A percentile compares a stretch with the other conserved stretches of the same genome.
phyloP scores from a whole-genome alignment of 2,329 filamentous ascomycete genomes.

The Penicillium janthinellum region DNA sequence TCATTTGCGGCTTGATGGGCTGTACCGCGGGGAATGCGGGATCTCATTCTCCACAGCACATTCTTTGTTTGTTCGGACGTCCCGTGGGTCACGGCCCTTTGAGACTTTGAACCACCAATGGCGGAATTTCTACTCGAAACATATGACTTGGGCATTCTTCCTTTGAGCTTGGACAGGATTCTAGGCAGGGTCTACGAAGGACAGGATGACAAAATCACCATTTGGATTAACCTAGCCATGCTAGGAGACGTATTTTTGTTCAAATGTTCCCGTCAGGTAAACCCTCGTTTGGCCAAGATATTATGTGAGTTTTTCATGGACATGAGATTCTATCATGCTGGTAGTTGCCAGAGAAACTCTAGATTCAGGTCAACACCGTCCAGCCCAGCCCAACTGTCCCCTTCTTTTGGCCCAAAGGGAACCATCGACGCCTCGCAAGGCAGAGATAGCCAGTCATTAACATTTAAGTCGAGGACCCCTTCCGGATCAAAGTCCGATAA shows the following conservation, averaged over 20 bases:
- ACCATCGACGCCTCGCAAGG: conserved; percentile 33
- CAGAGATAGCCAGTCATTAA: conserved; percentile 30
- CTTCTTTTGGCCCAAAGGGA: conserved; percentile 26
- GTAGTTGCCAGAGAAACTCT: conserved; percentile 36
- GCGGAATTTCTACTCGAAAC: not conserved
- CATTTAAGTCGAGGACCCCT: conserved; percentile 1
- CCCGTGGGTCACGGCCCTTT: not conserved
- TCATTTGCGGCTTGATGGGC: not conserved
- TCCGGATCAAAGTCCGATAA: conserved; percentile 1
- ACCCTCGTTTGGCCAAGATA: too few species aligned
- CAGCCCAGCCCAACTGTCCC: conserved; percentile 21
- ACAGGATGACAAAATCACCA: too few species aligned
- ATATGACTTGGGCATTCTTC: too few species aligned
- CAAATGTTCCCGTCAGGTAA: too few species aligned
- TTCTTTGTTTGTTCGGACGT: not conserved
- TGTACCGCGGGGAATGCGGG: not conserved
- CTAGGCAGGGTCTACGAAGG: too few species aligned
- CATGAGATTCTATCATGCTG: conserved; percentile 8
- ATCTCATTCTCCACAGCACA: not conserved
- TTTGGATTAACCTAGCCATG: too few species aligned
- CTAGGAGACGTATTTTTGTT: too few species aligned
- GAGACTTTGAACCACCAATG: not conserved
- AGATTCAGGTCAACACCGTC: conserved; percentile 27
- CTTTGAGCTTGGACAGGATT: too few species aligned
- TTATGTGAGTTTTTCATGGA: too few species aligned